Evolutionary conservation across 257 asterid genomes (phyloP).

Genomic region (Scutellaria barbata): DNA sequence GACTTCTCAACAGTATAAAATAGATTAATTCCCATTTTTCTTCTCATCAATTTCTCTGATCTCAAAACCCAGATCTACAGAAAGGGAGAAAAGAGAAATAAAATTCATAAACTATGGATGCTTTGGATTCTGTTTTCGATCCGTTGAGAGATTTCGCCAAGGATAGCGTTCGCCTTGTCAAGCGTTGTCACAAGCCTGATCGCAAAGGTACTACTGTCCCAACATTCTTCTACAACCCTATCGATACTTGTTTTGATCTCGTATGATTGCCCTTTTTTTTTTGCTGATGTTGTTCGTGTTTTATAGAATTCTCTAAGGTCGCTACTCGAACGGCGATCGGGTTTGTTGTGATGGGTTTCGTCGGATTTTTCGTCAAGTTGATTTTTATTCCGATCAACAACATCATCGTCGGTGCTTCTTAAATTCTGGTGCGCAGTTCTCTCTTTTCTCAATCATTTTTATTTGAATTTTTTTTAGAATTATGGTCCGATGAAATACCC

Average conservation of each 20-base stretch:
- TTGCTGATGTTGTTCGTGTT: constrained; percentile 5
- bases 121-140: constrained; percentile 63
- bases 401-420: constrained; percentile 63
- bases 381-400: constrained; percentile 67
- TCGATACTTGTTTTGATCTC: neutral
- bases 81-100: neutral
- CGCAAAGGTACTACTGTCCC: constrained; percentile 53
- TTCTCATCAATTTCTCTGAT: neutral
- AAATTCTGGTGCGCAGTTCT: constrained; percentile 22
- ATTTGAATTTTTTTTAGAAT: neutral
- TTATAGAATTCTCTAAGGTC: constrained; percentile 60
- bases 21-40: neutral
- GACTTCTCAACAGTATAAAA: neutral
- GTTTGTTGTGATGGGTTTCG: constrained; percentile 66
- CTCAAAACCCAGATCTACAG: constrained; percentile 38
- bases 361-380: constrained; percentile 65
- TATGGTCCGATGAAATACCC: neutral
- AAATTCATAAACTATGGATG: constrained; percentile 40
- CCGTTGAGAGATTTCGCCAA: constrained; percentile 61
- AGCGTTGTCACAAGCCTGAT: constrained; percentile 74
- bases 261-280: neutral
- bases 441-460: too few relatives aligned
- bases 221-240: neutral
- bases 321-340: constrained; percentile 69
- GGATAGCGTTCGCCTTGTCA: constrained; percentile 68